Evolutionary conservation across 176 grass and related monocot genomes (phyloP), one percentile per base, ranked within the genome.

Genomic region (Echinochloa phyllopogon): DNA sequence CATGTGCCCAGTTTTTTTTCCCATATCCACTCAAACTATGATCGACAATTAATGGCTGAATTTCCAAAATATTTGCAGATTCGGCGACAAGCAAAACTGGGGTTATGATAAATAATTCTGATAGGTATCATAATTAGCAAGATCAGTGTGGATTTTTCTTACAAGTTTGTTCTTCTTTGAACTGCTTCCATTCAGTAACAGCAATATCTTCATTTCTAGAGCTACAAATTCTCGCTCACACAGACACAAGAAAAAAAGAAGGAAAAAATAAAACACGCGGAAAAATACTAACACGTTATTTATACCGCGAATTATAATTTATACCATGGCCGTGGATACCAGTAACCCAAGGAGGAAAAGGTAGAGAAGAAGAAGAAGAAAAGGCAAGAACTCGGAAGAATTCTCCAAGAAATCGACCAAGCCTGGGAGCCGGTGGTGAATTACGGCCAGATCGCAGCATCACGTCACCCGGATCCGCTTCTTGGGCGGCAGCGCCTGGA

Each of bases 401-500:
- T 75, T 80, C 52, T 84, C 85, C 81, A 64, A 55, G 89, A 80
- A 69, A 70, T 65, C 70, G 63, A 57, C 81, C 69, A 69, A 90
- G 81, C 70, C 62, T 29, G 36, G 57, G 59, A 72, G 79, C 24
- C 79, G 45, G 70, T 21, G 57, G 17, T n/a, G 73, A 83, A 83
- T 86, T 55, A 44, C 78, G 47, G 78, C 62, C 72, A 62, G 24
- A 70, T 87, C 37, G 42, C 57, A 18, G 56, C 60, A 74, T 84
- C 85, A 91, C 43, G 61, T 79, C 59, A 87, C 87, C 58, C 87
- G 90, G 87, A 94, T 92, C 84, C 93, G 75, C 80, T 94, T 94
- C 93, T 94, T 92, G 33, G 90, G 87, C 0, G 93, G 82, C 65
- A 94, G 52, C 8, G 75, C 58, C 61, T 66, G 87, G 74, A 94